These are phyloP conservation scores for Jaltomata sinuosa DNA, from an alignment of 257 asterid genomes.

Conservation along the genomic window DNA sequence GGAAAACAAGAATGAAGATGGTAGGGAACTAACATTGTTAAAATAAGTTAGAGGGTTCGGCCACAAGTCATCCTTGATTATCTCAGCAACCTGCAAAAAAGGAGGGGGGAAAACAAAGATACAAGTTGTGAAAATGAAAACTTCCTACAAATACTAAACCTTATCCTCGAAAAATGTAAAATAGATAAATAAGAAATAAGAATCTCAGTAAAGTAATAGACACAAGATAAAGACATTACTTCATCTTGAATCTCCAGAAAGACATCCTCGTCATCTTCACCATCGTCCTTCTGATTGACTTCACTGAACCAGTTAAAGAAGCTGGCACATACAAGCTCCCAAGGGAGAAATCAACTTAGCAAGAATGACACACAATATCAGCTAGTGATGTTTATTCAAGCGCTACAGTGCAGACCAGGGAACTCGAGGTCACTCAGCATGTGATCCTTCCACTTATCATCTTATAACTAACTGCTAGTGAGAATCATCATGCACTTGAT, in stretches of 20 bases:
- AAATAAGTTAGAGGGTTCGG: slow-evolving; percentile 60
- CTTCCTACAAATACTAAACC: not conserved
- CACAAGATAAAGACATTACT: slow-evolving; percentile 25
- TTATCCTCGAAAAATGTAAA: not conserved
- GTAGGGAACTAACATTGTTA: slow-evolving; percentile 30
- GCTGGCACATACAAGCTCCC: slow-evolving; percentile 44
- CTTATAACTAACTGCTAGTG: not conserved
- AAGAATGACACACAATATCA: not conserved
- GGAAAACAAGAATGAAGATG: not conserved
- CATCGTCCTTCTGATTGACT: slow-evolving; percentile 49
- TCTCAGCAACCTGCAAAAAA: slow-evolving; percentile 58
- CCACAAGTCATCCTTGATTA: slow-evolving; percentile 71
- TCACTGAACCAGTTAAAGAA: slow-evolving; percentile 81
- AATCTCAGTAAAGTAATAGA: not conserved
- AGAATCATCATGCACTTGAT: not conserved
- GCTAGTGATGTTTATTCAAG: not conserved
- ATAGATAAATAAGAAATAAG: not conserved
- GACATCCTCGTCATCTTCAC: slow-evolving; percentile 32
- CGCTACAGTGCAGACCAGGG: not conserved
- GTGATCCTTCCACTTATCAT: not conserved
- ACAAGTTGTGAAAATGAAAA: not conserved
- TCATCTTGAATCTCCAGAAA: slow-evolving; percentile 51
- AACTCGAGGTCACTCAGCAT: not conserved
- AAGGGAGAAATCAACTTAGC: not conserved
- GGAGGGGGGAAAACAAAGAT: not conserved